A percentile compares a stretch with the other conserved stretches of the same genome.
Evolutionary conservation across 768 basidiomycete species (phyloP).

Genomic region (Naematelia aurantialba): DNA sequence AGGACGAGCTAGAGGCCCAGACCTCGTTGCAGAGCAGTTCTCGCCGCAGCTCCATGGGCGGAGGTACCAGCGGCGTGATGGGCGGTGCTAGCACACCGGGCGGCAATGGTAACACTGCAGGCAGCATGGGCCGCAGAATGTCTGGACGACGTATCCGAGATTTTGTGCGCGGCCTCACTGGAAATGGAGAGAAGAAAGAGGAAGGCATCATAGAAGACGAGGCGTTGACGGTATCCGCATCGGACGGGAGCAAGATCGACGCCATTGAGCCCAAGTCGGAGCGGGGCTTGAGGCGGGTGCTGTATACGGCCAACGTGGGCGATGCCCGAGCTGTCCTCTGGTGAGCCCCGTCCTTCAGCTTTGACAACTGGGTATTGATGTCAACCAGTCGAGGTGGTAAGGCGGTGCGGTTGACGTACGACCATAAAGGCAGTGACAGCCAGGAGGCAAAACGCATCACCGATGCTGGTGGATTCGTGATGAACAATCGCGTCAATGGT

Average conservation of each 20-base stretch:
- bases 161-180: constrained; percentile 45
- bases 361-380: neutral
- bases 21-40: constrained; percentile 14
- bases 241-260: constrained; percentile 55
- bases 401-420: constrained; percentile 90
- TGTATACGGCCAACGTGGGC: constrained; percentile 95
- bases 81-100: neutral
- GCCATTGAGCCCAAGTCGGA: constrained; percentile 58
- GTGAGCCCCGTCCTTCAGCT: constrained; percentile 44
- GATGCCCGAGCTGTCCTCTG: constrained; percentile 93
- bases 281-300: constrained; percentile 60
- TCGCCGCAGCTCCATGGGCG: constrained; percentile 24
- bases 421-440: constrained; percentile 95
- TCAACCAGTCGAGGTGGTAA: constrained; percentile 76
- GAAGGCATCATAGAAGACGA: constrained; percentile 20
- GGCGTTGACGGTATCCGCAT: constrained; percentile 4
- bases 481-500: constrained; percentile 98
- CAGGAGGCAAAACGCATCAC: constrained; percentile 97
- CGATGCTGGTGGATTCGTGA: constrained; percentile 96
- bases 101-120: neutral
- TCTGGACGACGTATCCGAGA: constrained; percentile 42
- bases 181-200: constrained; percentile 11
- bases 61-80: constrained; percentile 9
- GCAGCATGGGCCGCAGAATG: constrained; percentile 19
- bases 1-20: constrained; percentile 46